Conservation (phyloP, 495 filamentous ascomycete genomes). For the Immersiella caudata region DNA sequence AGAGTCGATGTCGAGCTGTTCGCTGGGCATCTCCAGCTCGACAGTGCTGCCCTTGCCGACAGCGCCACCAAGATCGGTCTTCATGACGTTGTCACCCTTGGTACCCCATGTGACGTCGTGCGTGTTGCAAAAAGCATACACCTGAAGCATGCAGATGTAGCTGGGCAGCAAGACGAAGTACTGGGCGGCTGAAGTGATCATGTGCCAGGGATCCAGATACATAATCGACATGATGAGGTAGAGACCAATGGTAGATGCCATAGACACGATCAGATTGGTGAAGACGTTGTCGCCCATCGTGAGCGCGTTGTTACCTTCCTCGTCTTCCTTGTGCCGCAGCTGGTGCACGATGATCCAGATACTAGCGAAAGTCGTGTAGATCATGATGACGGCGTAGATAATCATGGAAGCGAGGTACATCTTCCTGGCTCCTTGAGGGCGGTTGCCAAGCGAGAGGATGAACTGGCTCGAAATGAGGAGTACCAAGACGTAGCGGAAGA, state of each 20-base stretch:
- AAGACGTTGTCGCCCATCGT: conserved; percentile 75
- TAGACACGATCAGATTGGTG: conserved; percentile 92
- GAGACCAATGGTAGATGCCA: conserved; percentile 82
- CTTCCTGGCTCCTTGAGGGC: conserved; percentile 92
- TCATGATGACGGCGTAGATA: conserved; percentile 90
- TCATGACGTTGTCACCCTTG: conserved; percentile 94
- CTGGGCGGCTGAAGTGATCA: conserved; percentile 91
- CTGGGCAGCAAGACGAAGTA: conserved; percentile 90
- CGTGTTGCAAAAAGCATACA: conserved; percentile 99
- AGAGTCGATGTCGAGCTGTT: conserved; percentile 97
- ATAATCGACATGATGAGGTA: conserved; percentile 97
- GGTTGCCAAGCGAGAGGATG: conserved; percentile 97
- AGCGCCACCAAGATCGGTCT: conserved; percentile 87
- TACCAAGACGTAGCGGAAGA: conserved; percentile 82
- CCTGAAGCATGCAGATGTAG: conserved; percentile 96
- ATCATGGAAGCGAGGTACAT: conserved; percentile 89
- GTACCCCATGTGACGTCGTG: conserved; percentile 99
- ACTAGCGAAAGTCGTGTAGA: conserved; percentile 85
- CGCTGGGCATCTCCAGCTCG: conserved; percentile 93
- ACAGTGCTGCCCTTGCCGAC: conserved; percentile 70
- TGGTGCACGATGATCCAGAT: conserved; percentile 86
- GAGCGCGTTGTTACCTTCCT: conserved; percentile 52
- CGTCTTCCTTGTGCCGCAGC: conserved; percentile 55
- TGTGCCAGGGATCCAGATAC: conserved; percentile 98
- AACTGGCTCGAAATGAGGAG: conserved; percentile 93